Evolutionary conservation across 257 asterid genomes (phyloP).

Genomic region (Marsdenia floribunda): DNA sequence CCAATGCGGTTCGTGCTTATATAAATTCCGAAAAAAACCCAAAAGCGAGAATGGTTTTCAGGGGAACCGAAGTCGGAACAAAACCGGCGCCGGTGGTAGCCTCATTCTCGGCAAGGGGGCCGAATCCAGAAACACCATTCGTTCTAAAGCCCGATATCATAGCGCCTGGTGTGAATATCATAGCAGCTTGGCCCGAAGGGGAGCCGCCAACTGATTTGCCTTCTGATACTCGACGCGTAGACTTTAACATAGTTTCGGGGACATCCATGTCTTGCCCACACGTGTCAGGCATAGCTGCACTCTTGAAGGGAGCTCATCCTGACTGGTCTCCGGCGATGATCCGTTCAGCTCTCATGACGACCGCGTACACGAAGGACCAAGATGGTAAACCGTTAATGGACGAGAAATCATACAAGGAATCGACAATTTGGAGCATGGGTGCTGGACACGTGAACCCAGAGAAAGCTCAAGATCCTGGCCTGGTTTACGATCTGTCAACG

Average conservation of each 20-base stretch:
- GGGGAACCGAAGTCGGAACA: slow-evolving; percentile 55
- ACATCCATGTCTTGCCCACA: slow-evolving; percentile 99
- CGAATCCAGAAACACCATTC: slow-evolving; percentile 37
- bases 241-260: slow-evolving; percentile 68
- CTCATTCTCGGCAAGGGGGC: slow-evolving; percentile 83
- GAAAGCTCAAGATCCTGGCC: slow-evolving; percentile 72
- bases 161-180: slow-evolving; percentile 88
- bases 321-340: slow-evolving; percentile 98
- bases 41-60: slow-evolving; percentile 50
- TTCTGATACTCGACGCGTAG: slow-evolving; percentile 47
- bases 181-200: slow-evolving; percentile 84
- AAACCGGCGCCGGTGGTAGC: slow-evolving; percentile 91
- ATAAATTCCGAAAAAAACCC: slow-evolving; percentile 46
- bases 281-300: slow-evolving; percentile 73
- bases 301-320: slow-evolving; percentile 78
- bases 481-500: slow-evolving; percentile 52
- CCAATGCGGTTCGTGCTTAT: slow-evolving; percentile 32
- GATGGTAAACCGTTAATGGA: slow-evolving; percentile 54
- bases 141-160: slow-evolving; percentile 71
- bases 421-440: slow-evolving; percentile 61
- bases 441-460: slow-evolving; percentile 80
- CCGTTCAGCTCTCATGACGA: slow-evolving; percentile 81
- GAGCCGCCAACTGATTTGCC: slow-evolving; percentile 56
- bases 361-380: slow-evolving; percentile 47
- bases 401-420: slow-evolving; percentile 40